A percentile compares a stretch with the other conserved stretches of the same genome.
Evolutionary conservation across 2,329 filamentous ascomycete species (phyloP).

Genomic region (Diaporthe citriasiana): DNA sequence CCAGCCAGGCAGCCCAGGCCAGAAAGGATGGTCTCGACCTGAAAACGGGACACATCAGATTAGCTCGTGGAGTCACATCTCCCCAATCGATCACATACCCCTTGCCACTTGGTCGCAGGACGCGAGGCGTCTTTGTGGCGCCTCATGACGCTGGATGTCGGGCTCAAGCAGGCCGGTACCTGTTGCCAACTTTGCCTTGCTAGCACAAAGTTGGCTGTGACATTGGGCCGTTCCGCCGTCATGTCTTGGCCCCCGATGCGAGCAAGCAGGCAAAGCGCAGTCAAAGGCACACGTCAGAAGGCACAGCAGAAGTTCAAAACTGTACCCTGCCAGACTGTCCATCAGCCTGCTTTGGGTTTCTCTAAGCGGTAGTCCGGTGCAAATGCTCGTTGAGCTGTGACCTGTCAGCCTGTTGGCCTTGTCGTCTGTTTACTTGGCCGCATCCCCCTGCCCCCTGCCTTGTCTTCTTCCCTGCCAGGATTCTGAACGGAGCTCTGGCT

Average conservation of each 20-base stretch:
- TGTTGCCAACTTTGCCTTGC: slow-evolving; percentile 10
- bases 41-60: slow-evolving; percentile 4
- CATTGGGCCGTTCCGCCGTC: slow-evolving; percentile 12
- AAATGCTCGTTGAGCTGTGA: neutral
- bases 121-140: slow-evolving; percentile 19
- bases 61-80: slow-evolving; percentile 23
- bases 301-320: neutral
- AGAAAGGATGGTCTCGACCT: slow-evolving; percentile 4
- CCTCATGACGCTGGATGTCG: slow-evolving; percentile 24
- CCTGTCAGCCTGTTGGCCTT: neutral
- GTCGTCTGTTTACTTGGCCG: slow-evolving; percentile 14
- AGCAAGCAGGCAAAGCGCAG: neutral
- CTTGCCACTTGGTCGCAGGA: slow-evolving; percentile 15
- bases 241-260: neutral
- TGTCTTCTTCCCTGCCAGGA: neutral
- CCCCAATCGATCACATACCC: neutral
- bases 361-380: neutral
- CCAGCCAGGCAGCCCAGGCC: neutral
- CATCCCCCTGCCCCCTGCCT: neutral
- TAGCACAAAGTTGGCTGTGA: neutral
- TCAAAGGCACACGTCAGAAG: neutral
- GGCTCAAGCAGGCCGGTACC: slow-evolving; percentile 13
- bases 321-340: neutral
- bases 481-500: neutral
- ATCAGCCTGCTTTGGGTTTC: slow-evolving; percentile 1